A percentile compares a stretch with the other conserved stretches of the same genome.
Conservation (phyloP, 495 filamentous ascomycete genomes). For the Penicillium waksmanii region DNA sequence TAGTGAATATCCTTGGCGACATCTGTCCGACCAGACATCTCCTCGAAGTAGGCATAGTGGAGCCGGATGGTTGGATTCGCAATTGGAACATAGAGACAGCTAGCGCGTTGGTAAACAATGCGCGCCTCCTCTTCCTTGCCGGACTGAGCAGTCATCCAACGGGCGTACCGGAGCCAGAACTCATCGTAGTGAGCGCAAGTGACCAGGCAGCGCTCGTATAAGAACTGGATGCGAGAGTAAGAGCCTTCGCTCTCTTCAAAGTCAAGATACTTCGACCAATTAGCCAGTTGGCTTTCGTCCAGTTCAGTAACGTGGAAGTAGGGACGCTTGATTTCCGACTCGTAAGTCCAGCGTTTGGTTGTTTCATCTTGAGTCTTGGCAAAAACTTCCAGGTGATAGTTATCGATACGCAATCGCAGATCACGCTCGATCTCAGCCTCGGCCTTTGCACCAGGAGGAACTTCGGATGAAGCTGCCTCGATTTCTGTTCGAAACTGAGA, state of each 20-base stretch:
- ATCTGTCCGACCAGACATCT: conserved; percentile 73
- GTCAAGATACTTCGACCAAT: conserved; percentile 96
- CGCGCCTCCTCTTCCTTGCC: conserved; percentile 90
- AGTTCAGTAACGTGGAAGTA: conserved; percentile 97
- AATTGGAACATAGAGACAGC: conserved; percentile 83
- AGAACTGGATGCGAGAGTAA: conserved; percentile 71
- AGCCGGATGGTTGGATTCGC: conserved; percentile 77
- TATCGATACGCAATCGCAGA: conserved; percentile 77
- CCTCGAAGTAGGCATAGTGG: conserved; percentile 94
- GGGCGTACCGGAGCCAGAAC: conserved; percentile 96
- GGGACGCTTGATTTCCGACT: conserved; percentile 91
- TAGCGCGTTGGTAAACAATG: conserved; percentile 89
- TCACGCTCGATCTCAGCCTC: conserved; percentile 86
- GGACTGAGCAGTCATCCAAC: conserved; percentile 88
- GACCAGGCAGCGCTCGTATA: conserved; percentile 93
- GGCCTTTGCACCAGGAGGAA: conserved; percentile 50
- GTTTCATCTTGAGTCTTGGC: conserved; percentile 83
- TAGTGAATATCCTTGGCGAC: conserved; percentile 82
- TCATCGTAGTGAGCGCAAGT: conserved; percentile 95
- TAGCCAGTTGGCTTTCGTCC: conserved; percentile 81
- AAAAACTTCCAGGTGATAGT: conserved; percentile 80
- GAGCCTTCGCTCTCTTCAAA: conserved; percentile 90
- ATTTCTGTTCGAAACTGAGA: conserved; percentile 72
- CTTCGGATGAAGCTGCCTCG: conserved; percentile 55
- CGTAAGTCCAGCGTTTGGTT: conserved; percentile 92